Evolutionary conservation across 768 basidiomycete species (phyloP), one percentile per base, ranked within the genome.

Genomic region (Cyathus striatus): DNA sequence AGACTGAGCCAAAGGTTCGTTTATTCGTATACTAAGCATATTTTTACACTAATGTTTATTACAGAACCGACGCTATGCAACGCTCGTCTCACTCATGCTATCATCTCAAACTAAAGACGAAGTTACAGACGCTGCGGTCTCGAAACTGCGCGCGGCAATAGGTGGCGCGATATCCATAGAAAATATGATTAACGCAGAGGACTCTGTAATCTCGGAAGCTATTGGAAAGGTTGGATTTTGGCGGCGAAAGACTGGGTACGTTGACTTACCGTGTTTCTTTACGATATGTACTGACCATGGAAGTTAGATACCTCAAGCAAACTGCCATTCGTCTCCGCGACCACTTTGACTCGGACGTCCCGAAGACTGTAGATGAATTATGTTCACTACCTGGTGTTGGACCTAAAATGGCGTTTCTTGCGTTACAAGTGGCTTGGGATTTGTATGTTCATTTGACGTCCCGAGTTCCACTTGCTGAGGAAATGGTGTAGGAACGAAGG

Each of bases 61-160:
- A 5, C 56, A 94, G 90, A 90, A 81, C 43, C 75, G 78, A 39
- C 83, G 94, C 2, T 87, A 90, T 46, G 75, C 88, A 6, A 90
- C 86, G 3, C 79, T 99, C 17, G 78, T 99, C 5, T 90, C 93
- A 3, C 72, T 99, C 35, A 96, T 97, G 91, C 76, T 98, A 2
- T 92, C 89, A 7, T 91, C 91, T 2, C 95, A 98, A 59, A 97
- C 95, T 3, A 97, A 94, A 54, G 93, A 95, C 57, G 81, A 89
- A 52, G 84, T 92, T 14, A 91, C 87, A 0, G 79, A 87, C 43
- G 78, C 83, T 0, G 94, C 94, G 0, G 78, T 94, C 1, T 57
- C 65, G 2, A 87, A 84, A 46, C 73, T 97, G 2, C 82, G 91
- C 14, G 56, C 59, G 2, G 78, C 81, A 0, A 59, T 99, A 3